Percentiles rank a stretch among this genome's conserved stretches.
Evolutionary conservation across 768 basidiomycete species (phyloP).

Genomic region (Hortiboletus campestris): DNA sequence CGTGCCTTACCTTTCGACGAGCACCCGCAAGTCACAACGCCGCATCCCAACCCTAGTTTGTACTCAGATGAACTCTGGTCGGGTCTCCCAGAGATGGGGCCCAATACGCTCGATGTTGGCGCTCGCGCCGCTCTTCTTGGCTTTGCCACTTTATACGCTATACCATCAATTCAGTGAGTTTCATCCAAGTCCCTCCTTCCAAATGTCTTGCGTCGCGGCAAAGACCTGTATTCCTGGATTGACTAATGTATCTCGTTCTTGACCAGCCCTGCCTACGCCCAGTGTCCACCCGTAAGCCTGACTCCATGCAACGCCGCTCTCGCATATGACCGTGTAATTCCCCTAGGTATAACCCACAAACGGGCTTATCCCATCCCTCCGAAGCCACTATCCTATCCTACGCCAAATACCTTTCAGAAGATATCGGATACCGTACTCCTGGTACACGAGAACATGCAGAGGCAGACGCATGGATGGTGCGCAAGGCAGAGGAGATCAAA

Average conservation of each 20-base stretch:
- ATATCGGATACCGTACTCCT: constrained; percentile 87
- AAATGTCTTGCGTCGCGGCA: neutral
- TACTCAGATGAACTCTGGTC: constrained; percentile 4
- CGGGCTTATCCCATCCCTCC: constrained; percentile 65
- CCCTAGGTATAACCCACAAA: constrained; percentile 46
- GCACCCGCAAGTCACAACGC: neutral
- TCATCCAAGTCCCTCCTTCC: neutral
- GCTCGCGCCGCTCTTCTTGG: constrained; percentile 54
- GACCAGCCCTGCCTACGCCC: constrained; percentile 56
- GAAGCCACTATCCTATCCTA: constrained; percentile 64
- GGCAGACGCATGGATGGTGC: constrained; percentile 80
- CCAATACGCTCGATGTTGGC: constrained; percentile 55
- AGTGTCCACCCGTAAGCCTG: constrained; percentile 49
- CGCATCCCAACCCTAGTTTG: too few relatives aligned
- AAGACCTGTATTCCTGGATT: neutral
- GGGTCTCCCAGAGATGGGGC: constrained; percentile 44
- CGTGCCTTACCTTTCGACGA: neutral
- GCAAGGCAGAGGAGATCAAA: constrained; percentile 61
- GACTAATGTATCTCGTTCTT: constrained; percentile 5
- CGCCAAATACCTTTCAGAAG: constrained; percentile 72
- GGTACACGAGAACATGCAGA: constrained; percentile 86
- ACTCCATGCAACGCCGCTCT: neutral
- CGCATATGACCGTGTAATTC: neutral
- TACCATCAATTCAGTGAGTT: constrained; percentile 49
- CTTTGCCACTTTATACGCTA: constrained; percentile 46